phyloP scores from a whole-genome alignment of 768 basidiomycete genomes.

The Rubroboletus satanas region DNA sequence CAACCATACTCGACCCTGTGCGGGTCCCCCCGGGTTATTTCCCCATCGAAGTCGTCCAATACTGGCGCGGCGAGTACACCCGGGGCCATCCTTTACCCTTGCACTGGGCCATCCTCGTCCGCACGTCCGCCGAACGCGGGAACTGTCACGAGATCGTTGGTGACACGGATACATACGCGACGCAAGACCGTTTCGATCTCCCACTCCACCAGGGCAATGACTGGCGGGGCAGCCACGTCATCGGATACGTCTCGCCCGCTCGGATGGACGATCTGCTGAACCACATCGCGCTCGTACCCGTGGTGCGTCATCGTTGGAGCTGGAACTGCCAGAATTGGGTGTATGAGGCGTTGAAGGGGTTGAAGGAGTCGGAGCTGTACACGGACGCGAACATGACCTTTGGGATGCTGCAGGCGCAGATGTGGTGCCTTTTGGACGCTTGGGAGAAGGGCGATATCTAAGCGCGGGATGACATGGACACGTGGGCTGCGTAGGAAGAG shows the following conservation, averaged over 20 bases:
- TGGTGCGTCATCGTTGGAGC: slow-evolving; percentile 10
- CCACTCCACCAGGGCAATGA: slow-evolving; percentile 6
- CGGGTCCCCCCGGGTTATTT: slow-evolving; percentile 13
- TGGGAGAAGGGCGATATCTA: slow-evolving; percentile 29
- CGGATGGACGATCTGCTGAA: slow-evolving; percentile 15
- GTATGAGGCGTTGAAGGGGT: slow-evolving; percentile 18
- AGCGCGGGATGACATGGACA: neutral
- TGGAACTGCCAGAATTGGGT: slow-evolving; percentile 33
- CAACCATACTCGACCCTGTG: slow-evolving; percentile 14
- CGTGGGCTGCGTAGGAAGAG: neutral
- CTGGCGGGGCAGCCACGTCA: slow-evolving; percentile 27
- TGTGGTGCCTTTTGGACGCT: slow-evolving; percentile 28
- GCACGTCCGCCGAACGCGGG: slow-evolving; percentile 15
- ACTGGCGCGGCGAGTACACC: slow-evolving; percentile 25
- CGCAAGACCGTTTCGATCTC: slow-evolving; percentile 14
- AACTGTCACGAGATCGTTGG: slow-evolving; percentile 30
- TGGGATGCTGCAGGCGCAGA: slow-evolving; percentile 24
- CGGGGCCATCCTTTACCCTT: slow-evolving; percentile 16
- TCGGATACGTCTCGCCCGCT: slow-evolving; percentile 21
- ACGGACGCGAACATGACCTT: slow-evolving; percentile 14
- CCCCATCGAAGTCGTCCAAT: slow-evolving; percentile 28
- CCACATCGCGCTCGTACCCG: slow-evolving; percentile 17
- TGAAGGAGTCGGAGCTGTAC: slow-evolving; percentile 11
- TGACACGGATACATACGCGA: slow-evolving; percentile 21
- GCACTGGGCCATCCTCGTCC: slow-evolving; percentile 29